Percentiles rank a stretch among this genome's conserved stretches.
Conservation (phyloP, 345 rosid genomes). For the Firmiana major region DNA sequence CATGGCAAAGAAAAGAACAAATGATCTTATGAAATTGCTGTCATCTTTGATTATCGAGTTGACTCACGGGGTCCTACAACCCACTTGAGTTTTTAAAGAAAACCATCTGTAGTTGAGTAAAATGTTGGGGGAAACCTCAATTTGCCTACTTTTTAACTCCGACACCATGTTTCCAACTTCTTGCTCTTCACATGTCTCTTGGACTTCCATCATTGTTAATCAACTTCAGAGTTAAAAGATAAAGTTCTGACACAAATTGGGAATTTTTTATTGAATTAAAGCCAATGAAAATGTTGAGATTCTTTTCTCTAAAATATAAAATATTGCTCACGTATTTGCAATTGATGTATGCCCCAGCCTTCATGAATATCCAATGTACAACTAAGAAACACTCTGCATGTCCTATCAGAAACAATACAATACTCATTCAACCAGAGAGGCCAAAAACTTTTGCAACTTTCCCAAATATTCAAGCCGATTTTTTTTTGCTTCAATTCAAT, state of each 20-base stretch:
- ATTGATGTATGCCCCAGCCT: neutral
- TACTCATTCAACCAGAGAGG: neutral
- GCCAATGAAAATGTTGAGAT: neutral
- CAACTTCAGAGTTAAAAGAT: neutral
- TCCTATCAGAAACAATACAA: neutral
- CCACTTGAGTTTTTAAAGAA: too few relatives aligned
- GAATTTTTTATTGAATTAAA: neutral
- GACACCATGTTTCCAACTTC: neutral
- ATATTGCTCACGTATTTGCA: constrained; percentile 13
- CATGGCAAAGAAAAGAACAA: neutral
- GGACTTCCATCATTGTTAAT: neutral
- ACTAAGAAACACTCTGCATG: neutral
- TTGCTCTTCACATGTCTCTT: too few relatives aligned
- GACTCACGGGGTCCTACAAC: too few relatives aligned
- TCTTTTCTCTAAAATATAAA: neutral
- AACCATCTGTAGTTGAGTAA: too few relatives aligned
- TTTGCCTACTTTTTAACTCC: neutral
- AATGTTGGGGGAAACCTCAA: too few relatives aligned
- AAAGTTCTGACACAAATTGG: neutral
- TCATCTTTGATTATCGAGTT: too few relatives aligned
- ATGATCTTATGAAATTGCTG: neutral
- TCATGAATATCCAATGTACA: constrained; percentile 7
- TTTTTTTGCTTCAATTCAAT: neutral
- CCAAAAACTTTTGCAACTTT: neutral
- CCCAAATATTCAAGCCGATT: neutral